Evolutionary conservation across 148 eudicot genomes (phyloP).

Genomic region (Nyssa sinensis): DNA sequence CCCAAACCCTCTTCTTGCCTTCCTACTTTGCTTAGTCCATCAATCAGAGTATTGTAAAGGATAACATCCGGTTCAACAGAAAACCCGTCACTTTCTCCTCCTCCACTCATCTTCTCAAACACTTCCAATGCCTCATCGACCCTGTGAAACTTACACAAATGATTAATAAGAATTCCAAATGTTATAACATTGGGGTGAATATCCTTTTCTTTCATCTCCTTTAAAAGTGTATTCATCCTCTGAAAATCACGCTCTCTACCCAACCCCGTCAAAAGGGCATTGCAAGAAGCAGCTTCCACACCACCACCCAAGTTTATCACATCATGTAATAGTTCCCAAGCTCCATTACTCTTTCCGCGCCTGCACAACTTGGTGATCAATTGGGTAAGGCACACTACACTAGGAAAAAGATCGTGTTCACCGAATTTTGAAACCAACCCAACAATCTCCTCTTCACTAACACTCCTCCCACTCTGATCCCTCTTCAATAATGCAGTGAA

Average conservation of each 20-base stretch:
- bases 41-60: constrained; percentile 71
- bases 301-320: constrained; percentile 49
- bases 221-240: constrained; percentile 50
- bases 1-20: constrained; percentile 61
- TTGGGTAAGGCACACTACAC: constrained; percentile 33
- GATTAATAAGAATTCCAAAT: constrained; percentile 59
- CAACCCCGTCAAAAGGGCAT: constrained; percentile 61
- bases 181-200: constrained; percentile 55
- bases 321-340: constrained; percentile 47
- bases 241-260: constrained; percentile 32
- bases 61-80: constrained; percentile 60
- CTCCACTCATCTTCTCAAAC: constrained; percentile 55
- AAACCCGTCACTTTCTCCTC: constrained; percentile 37
- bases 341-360: constrained; percentile 32
- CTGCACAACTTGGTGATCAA: constrained; percentile 46
- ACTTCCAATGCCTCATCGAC: constrained; percentile 58
- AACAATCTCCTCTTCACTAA: constrained; percentile 38
- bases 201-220: constrained; percentile 66
- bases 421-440: constrained; percentile 44
- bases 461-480: constrained; percentile 24
- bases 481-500: constrained; percentile 37
- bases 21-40: constrained; percentile 75
- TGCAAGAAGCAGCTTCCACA: constrained; percentile 45
- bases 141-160: constrained; percentile 55
- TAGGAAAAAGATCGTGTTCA: constrained; percentile 32